These are phyloP conservation scores for Colletotrichum cordylinicola DNA, from an alignment of 2,329 filamentous ascomycete genomes.

Conservation along the genomic window DNA sequence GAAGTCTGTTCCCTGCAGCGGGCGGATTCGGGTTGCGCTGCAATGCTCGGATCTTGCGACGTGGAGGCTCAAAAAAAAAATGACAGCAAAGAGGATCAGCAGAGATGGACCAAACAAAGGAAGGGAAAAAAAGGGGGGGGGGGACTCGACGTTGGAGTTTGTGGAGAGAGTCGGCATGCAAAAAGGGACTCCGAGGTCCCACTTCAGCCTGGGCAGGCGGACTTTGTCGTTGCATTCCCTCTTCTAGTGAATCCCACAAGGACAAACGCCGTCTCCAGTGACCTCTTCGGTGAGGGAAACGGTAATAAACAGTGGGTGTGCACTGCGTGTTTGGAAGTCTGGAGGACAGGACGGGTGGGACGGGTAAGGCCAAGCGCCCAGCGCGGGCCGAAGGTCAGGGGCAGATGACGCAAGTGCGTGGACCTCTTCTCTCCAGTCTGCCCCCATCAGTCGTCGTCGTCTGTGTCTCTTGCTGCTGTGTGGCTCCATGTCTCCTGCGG, in stretches of 20 bases:
- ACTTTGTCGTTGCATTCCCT: background rate
- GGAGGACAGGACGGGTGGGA: background rate
- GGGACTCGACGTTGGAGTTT: background rate
- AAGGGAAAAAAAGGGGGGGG: background rate
- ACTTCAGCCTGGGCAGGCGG: conserved; percentile 1
- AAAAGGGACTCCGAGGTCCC: background rate
- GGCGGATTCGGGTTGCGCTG: background rate
- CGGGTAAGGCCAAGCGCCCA: conserved; percentile 18
- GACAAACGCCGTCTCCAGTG: background rate
- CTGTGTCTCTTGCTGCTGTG: background rate
- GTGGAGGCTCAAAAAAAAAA: background rate
- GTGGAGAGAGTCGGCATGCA: background rate
- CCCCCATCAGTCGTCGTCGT: background rate
- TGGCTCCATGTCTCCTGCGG: background rate
- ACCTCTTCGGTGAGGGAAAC: background rate
- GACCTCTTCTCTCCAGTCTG: background rate
- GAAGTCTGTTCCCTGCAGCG: background rate
- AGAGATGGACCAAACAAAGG: background rate
- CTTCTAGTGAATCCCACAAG: background rate
- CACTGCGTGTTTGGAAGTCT: background rate
- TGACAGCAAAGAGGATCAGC: background rate
- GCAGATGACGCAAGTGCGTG: conserved; percentile 22
- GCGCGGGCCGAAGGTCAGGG: conserved; percentile 17
- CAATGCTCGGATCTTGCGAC: background rate
- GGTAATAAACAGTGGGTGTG: background rate